Conservation (phyloP, 345 rosid genomes). For the Erodium maritimum region DNA sequence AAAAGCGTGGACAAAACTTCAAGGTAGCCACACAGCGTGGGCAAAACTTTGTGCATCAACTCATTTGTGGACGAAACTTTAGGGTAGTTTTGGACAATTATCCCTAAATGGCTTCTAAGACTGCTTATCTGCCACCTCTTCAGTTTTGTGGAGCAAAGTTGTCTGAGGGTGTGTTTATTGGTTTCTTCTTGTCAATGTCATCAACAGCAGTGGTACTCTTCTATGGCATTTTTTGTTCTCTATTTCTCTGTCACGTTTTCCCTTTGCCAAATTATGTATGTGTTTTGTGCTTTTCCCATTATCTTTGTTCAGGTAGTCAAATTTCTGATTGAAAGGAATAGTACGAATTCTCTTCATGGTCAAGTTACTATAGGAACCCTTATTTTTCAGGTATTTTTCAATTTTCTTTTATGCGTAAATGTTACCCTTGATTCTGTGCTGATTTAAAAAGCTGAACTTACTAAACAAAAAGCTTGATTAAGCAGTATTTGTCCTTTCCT, state of each 20-base stretch:
- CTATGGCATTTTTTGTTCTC: constrained; percentile 7
- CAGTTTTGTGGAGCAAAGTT: constrained; percentile 94
- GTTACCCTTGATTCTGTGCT: not conserved
- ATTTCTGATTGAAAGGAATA: constrained; percentile 69
- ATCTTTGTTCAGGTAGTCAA: constrained; percentile 62
- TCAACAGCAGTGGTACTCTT: constrained; percentile 89
- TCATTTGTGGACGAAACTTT: no score
- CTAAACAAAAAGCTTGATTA: not conserved
- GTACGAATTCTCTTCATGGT: constrained; percentile 73
- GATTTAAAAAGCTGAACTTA: constrained; percentile 4
- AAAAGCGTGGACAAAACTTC: no score
- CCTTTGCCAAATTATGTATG: constrained; percentile 7
- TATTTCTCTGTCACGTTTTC: constrained; percentile 2
- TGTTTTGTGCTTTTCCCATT: constrained; percentile 13
- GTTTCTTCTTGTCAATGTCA: constrained; percentile 92
- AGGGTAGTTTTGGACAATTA: no score
- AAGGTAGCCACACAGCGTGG: no score
- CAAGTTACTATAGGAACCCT: constrained; percentile 96
- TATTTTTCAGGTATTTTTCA: constrained; percentile 73
- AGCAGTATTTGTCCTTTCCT: constrained; percentile 2
- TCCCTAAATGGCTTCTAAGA: constrained; percentile 10
- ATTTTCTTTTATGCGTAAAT: constrained; percentile 4
- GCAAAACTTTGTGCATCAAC: no score
- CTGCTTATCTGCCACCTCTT: constrained; percentile 16
- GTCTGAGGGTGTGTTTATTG: constrained; percentile 96